Percentiles rank a stretch among this genome's conserved stretches.
These are phyloP conservation scores for Leptographium galeiforme DNA, from an alignment of 2,329 filamentous ascomycete genomes.

Conservation along the genomic window DNA sequence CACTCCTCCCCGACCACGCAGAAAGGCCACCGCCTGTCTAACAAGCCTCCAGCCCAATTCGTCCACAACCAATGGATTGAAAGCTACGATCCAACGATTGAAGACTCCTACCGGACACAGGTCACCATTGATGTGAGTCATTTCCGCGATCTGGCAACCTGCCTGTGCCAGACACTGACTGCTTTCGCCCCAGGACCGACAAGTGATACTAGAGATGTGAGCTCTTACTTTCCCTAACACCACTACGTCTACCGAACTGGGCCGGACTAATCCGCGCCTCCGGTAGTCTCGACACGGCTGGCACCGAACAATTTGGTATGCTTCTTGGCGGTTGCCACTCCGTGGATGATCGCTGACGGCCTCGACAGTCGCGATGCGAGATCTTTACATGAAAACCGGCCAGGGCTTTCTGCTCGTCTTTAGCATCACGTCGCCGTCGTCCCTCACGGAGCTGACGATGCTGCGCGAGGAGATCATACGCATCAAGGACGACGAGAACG, in stretches of 20 bases:
- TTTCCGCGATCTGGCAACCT: background rate
- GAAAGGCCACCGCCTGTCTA: constrained; percentile 1
- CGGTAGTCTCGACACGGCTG: constrained; percentile 68
- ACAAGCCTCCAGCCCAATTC: constrained; percentile 56
- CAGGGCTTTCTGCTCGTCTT: constrained; percentile 88
- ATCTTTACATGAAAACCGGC: constrained; percentile 86
- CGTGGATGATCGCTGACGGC: background rate
- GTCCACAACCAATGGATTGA: constrained; percentile 93
- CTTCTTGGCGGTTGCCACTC: background rate
- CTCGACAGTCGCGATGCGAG: constrained; percentile 49
- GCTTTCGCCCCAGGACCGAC: constrained; percentile 50
- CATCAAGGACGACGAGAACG: constrained; percentile 76
- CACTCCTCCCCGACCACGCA: constrained; percentile 7
- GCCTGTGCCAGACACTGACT: background rate
- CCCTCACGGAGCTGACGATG: constrained; percentile 67
- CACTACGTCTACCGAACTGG: background rate
- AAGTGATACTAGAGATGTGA: constrained; percentile 83
- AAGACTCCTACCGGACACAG: constrained; percentile 64
- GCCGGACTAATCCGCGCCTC: background rate
- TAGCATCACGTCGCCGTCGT: constrained; percentile 75
- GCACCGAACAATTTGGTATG: constrained; percentile 78
- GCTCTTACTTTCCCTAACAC: constrained; percentile 15
- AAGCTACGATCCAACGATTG: constrained; percentile 68
- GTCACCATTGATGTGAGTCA: constrained; percentile 69
- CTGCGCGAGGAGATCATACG: constrained; percentile 81